Percentiles rank a stretch among this genome's conserved stretches.
Evolutionary conservation across 148 eudicot species (phyloP).

Genomic region (Pouteria glomerata): DNA sequence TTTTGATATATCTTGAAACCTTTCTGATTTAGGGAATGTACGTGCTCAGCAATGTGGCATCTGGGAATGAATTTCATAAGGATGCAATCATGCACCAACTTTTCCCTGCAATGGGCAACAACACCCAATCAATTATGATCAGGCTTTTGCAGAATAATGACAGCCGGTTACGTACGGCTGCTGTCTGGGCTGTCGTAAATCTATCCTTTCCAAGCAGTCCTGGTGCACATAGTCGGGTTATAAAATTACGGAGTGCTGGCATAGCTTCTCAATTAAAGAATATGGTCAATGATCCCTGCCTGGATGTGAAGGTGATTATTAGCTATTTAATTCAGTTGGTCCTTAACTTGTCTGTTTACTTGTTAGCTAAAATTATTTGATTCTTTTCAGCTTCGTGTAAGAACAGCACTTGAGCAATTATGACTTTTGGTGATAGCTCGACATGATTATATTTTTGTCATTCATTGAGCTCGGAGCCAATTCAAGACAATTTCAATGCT

Average conservation of each 20-base stretch:
- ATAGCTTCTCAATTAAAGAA: conserved; percentile 59
- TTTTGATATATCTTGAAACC: background rate
- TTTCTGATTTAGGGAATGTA: conserved; percentile 67
- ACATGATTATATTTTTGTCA: conserved; percentile 20
- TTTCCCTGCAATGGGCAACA: conserved; percentile 34
- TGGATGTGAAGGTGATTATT: conserved; percentile 78
- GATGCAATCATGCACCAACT: conserved; percentile 74
- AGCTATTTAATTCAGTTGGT: background rate
- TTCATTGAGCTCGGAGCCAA: background rate
- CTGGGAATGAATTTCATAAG: conserved; percentile 82
- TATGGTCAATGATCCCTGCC: conserved; percentile 75
- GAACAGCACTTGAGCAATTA: conserved; percentile 53
- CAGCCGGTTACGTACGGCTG: conserved; percentile 62
- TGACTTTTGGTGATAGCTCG: conserved; percentile 41
- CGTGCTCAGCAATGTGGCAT: conserved; percentile 72
- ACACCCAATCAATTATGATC: conserved; percentile 39
- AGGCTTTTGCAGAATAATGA: conserved; percentile 62
- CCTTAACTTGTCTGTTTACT: background rate
- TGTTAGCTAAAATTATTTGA: conserved; percentile 1
- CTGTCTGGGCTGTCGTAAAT: conserved; percentile 76
- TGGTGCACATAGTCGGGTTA: conserved; percentile 55
- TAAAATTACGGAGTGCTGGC: conserved; percentile 58
- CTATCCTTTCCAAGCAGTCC: conserved; percentile 66
- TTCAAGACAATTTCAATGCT: conserved; percentile 11
- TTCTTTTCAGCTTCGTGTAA: conserved; percentile 67